Evolutionary conservation across 2,329 filamentous ascomycete genomes (phyloP).

Genomic region (Helicocarpus griseus): DNA sequence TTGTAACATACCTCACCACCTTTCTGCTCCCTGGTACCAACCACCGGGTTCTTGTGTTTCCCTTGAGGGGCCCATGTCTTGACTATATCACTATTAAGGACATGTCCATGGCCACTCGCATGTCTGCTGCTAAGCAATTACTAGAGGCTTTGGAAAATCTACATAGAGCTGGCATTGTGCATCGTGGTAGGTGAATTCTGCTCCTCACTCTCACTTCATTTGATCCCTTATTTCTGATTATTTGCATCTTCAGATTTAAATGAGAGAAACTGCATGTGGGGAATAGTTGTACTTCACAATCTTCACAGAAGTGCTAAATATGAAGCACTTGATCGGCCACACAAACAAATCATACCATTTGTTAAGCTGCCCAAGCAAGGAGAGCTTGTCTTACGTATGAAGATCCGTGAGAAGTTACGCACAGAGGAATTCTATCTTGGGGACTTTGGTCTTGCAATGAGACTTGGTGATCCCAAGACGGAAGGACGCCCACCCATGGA

Average conservation of each 20-base stretch:
- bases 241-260: conserved; percentile 17
- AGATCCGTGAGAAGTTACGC: conserved; percentile 15
- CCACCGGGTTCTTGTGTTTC: conserved; percentile 9
- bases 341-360: conserved; percentile 18
- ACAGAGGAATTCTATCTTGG: conserved; percentile 21
- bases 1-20: conserved; percentile 15
- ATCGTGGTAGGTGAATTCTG: background rate
- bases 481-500: conserved; percentile 12
- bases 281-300: conserved; percentile 16
- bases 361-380: conserved; percentile 18
- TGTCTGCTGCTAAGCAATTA: conserved; percentile 5
- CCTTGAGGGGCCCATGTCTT: background rate
- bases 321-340: conserved; percentile 17
- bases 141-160: conserved; percentile 1
- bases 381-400: conserved; percentile 17
- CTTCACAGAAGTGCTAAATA: conserved; percentile 19
- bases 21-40: conserved; percentile 14
- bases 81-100: background rate
- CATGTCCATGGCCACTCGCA: conserved; percentile 2
- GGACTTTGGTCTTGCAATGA: conserved; percentile 21
- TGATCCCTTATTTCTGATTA: background rate
- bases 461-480: conserved; percentile 12
- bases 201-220: background rate
- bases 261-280: conserved; percentile 22
- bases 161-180: conserved; percentile 1